A percentile compares a stretch with the other conserved stretches of the same genome.
These are phyloP conservation scores for Xylaria sp. DNA, from an alignment of 2,329 filamentous ascomycete genomes.

Conservation along the genomic window DNA sequence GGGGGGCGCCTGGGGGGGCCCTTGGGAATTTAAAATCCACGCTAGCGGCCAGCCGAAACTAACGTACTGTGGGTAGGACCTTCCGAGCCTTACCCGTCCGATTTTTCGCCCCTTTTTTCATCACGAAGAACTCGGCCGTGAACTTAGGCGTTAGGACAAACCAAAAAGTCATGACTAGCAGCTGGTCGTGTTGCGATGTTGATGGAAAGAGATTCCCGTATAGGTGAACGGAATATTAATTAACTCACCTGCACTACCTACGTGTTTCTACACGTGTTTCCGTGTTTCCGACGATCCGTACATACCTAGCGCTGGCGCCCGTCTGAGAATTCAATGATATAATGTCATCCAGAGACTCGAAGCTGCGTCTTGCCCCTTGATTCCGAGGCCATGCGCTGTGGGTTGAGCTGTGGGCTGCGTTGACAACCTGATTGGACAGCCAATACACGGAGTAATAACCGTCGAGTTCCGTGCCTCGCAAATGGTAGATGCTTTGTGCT, in stretches of 20 bases:
- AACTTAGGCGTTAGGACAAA: background rate
- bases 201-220: too few species aligned
- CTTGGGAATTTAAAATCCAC: background rate
- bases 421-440: background rate
- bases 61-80: background rate
- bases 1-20: background rate
- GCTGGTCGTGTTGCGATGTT: background rate
- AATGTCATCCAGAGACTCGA: background rate
- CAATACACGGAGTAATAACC: too few species aligned
- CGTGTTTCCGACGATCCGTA: too few species aligned
- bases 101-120: background rate
- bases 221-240: too few species aligned
- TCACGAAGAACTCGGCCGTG: background rate
- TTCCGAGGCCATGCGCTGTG: background rate
- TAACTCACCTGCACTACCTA: background rate
- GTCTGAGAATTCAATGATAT: too few species aligned
- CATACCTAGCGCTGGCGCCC: too few species aligned
- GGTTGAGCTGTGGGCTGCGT: background rate
- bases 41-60: background rate
- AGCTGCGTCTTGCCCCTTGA: background rate
- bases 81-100: background rate
- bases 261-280: background rate
- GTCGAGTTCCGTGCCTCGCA: too few species aligned
- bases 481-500: too few species aligned
- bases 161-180: background rate